Evolutionary conservation across 805 yeast species (phyloP).

Genomic region (Debaryomyces castellii): DNA sequence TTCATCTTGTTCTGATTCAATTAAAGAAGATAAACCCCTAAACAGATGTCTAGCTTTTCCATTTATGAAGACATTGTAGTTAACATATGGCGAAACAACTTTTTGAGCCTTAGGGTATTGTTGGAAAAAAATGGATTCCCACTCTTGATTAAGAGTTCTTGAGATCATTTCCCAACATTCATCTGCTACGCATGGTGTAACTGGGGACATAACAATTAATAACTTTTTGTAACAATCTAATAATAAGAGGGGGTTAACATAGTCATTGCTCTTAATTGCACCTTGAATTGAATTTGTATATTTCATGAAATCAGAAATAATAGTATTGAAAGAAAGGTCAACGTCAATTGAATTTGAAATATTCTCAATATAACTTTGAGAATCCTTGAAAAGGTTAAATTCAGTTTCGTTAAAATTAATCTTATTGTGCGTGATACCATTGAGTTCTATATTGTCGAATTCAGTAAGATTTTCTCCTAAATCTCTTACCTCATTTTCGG

Average conservation of each 20-base stretch:
- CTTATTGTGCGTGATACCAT: conserved; percentile 14
- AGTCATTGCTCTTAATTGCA: conserved; percentile 32
- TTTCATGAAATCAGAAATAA: conserved; percentile 89
- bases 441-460: conserved; percentile 16
- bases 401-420: conserved; percentile 45
- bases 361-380: conserved; percentile 45
- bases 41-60: conserved; percentile 63
- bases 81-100: conserved; percentile 35
- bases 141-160: conserved; percentile 15
- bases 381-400: conserved; percentile 54
- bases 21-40: conserved; percentile 32
- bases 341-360: conserved; percentile 61
- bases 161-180: conserved; percentile 69
- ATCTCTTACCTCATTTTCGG: neutral
- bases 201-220: conserved; percentile 69
- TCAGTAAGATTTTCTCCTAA: conserved; percentile 4
- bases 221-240: conserved; percentile 52
- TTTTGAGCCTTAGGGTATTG: conserved; percentile 63
- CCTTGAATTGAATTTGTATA: conserved; percentile 52
- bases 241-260: conserved; percentile 40
- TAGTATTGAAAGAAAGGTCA: conserved; percentile 72
- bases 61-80: conserved; percentile 66
- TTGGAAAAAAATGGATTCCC: conserved; percentile 54
- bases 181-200: conserved; percentile 78
- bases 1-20: conserved; percentile 28